Conservation (phyloP, 2,329 filamentous ascomycete genomes). For the Monilinia laxa region DNA sequence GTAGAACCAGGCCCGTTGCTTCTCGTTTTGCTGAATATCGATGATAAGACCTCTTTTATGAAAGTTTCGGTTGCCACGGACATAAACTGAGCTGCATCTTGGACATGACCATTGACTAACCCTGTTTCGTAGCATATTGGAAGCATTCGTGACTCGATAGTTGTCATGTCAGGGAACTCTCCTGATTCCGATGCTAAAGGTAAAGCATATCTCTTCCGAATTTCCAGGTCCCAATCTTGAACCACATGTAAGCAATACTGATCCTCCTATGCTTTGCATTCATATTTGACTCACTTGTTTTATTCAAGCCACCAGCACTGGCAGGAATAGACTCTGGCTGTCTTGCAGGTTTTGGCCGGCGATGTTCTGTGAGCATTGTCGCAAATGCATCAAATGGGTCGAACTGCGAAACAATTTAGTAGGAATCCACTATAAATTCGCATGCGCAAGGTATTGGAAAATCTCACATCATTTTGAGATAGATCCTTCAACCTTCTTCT, state of each 20-base stretch:
- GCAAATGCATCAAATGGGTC: slow-evolving; percentile 39
- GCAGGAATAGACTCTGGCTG: slow-evolving; percentile 62
- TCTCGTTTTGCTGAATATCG: slow-evolving; percentile 62
- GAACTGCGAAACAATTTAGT: slow-evolving; percentile 31
- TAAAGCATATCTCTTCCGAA: slow-evolving; percentile 63
- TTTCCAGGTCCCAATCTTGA: slow-evolving; percentile 64
- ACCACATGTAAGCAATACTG: slow-evolving; percentile 16
- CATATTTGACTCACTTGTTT: slow-evolving; percentile 58
- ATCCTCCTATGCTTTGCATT: slow-evolving; percentile 44
- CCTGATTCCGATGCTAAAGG: slow-evolving; percentile 66
- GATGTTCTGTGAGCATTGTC: slow-evolving; percentile 39
- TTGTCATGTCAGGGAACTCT: slow-evolving; percentile 65
- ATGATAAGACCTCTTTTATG: slow-evolving; percentile 64
- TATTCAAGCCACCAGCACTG: slow-evolving; percentile 72
- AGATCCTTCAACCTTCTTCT: slow-evolving; percentile 66
- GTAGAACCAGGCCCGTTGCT: slow-evolving; percentile 64
- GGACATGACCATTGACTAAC: slow-evolving; percentile 56
- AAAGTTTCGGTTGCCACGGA: slow-evolving; percentile 65
- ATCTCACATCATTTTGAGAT: slow-evolving; percentile 57
- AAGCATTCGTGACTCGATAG: slow-evolving; percentile 64
- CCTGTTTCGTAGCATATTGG: slow-evolving; percentile 68
- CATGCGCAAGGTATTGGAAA: background rate
- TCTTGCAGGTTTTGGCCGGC: slow-evolving; percentile 43
- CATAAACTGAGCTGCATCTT: slow-evolving; percentile 63
- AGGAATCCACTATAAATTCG: background rate